A percentile compares a stretch with the other conserved stretches of the same genome.
Conservation (phyloP, 1,284 basidiomycete genomes). For the Bjerkandera adusta region DNA sequence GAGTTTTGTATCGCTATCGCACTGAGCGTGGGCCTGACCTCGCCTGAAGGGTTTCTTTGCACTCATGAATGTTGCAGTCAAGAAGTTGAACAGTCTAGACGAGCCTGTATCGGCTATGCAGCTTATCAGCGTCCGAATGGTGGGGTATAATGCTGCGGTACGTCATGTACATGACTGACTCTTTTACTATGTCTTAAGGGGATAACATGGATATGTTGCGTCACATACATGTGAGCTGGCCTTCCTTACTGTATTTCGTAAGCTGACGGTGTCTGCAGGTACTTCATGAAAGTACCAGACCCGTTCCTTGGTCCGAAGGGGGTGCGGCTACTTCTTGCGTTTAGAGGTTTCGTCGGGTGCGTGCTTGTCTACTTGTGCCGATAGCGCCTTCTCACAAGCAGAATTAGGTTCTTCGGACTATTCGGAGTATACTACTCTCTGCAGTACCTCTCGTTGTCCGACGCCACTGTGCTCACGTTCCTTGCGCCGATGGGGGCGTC, state of each 20-base stretch:
- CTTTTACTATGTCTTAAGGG: constrained; percentile 23
- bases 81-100: constrained; percentile 56
- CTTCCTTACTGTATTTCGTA: not conserved
- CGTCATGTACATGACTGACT: no score
- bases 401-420: constrained; percentile 55
- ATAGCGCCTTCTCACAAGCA: not conserved
- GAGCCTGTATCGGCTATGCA: constrained; percentile 57
- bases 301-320: constrained; percentile 69
- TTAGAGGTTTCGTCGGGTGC: constrained; percentile 65
- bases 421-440: constrained; percentile 70
- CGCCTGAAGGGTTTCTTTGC: constrained; percentile 55
- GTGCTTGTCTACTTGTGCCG: constrained; percentile 6
- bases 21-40: not conserved
- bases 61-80: constrained; percentile 59
- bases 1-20: not conserved
- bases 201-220: constrained; percentile 45
- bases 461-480: constrained; percentile 77
- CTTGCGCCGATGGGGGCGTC: constrained; percentile 69
- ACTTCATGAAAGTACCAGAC: constrained; percentile 53
- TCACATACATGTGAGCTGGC: constrained; percentile 39
- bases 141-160: no score
- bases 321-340: constrained; percentile 54
- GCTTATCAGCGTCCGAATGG: constrained; percentile 51
- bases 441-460: constrained; percentile 58
- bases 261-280: constrained; percentile 34